These are phyloP conservation scores for Penicillium sp. DNA, from an alignment of 2,329 filamentous ascomycete genomes.

Conservation along the genomic window DNA sequence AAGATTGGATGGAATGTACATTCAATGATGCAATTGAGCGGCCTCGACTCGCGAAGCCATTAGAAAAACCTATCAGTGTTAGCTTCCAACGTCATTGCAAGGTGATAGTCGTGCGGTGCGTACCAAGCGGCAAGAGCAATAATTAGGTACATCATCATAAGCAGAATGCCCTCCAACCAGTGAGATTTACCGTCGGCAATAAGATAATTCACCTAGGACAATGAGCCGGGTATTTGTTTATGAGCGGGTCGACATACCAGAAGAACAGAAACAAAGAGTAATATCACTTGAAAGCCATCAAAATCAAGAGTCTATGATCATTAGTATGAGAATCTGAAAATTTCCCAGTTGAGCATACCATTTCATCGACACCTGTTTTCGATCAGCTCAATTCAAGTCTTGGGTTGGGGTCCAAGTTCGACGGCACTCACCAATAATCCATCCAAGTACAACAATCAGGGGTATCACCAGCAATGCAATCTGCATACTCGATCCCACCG, in stretches of 20 bases:
- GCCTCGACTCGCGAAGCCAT: not conserved
- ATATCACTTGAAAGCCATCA: slow-evolving; percentile 76
- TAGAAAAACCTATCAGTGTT: not conserved
- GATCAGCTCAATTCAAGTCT: slow-evolving; percentile 1
- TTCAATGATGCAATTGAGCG: no score
- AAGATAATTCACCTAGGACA: slow-evolving; percentile 53
- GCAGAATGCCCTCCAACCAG: slow-evolving; percentile 56
- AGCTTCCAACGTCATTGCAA: not conserved
- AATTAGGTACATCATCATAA: slow-evolving; percentile 57
- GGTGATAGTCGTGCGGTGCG: slow-evolving; percentile 6
- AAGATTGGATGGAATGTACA: no score
- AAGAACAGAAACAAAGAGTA: slow-evolving; percentile 53
- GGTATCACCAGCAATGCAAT: slow-evolving; percentile 59
- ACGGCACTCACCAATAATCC: slow-evolving; percentile 46
- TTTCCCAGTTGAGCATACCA: slow-evolving; percentile 39
- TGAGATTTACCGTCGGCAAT: slow-evolving; percentile 56
- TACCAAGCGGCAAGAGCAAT: slow-evolving; percentile 57
- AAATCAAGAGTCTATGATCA: slow-evolving; percentile 61
- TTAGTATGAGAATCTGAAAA: slow-evolving; percentile 10
- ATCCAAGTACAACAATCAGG: slow-evolving; percentile 56
- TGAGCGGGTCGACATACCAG: slow-evolving; percentile 29
- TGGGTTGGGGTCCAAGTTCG: no score
- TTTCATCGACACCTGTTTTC: slow-evolving; percentile 45
- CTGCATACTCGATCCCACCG: slow-evolving; percentile 60
- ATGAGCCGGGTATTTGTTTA: not conserved